Conservation (phyloP, 192 early-diverging fungal species). For the Umbelopsis sp. region DNA sequence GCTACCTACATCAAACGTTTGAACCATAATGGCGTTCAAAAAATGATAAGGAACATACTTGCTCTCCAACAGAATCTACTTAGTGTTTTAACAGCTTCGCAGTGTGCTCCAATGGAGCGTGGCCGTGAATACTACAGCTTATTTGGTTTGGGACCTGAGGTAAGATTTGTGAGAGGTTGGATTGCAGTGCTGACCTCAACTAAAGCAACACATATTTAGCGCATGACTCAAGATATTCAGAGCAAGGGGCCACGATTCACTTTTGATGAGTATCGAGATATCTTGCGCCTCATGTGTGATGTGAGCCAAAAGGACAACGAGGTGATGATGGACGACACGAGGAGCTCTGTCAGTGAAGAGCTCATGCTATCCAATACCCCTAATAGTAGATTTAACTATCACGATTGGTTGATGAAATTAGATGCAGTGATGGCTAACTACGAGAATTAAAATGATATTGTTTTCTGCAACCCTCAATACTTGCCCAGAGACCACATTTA, state of each 20-base stretch:
- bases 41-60: conserved; percentile 83
- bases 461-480: background rate
- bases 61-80: conserved; percentile 89
- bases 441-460: conserved; percentile 11
- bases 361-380: conserved; percentile 18
- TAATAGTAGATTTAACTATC: conserved; percentile 30
- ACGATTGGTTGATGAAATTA: conserved; percentile 46
- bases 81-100: conserved; percentile 67
- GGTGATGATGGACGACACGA: background rate
- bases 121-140: conserved; percentile 78
- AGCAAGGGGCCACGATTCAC: conserved; percentile 63
- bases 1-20: conserved; percentile 67
- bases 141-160: conserved; percentile 56
- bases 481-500: no score
- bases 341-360: background rate
- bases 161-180: conserved; percentile 13
- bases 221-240: conserved; percentile 50
- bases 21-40: conserved; percentile 70
- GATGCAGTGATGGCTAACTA: conserved; percentile 46
- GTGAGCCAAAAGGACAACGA: conserved; percentile 31
- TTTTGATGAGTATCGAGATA: conserved; percentile 81
- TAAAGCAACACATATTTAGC: background rate
- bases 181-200: background rate
- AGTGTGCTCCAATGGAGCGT: conserved; percentile 68
- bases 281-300: conserved; percentile 72